These are phyloP conservation scores for Solanum microdontum DNA, from an alignment of 257 asterid genomes.

Conservation along the genomic window DNA sequence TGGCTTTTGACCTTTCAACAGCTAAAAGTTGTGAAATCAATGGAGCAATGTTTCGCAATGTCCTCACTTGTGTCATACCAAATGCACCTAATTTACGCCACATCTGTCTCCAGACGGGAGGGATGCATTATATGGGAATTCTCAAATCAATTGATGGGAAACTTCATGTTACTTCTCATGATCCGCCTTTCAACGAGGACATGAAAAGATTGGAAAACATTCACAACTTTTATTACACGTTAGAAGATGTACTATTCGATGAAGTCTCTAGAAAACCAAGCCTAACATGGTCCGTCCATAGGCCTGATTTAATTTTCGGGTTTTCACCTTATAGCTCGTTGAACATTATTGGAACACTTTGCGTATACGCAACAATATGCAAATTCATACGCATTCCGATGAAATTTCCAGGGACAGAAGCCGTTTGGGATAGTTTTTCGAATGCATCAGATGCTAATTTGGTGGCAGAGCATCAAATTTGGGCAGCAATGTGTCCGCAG, in stretches of 20 bases:
- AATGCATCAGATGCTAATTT: slow-evolving; percentile 82
- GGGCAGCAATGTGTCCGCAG: slow-evolving; percentile 77
- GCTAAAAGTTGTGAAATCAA: slow-evolving; percentile 55
- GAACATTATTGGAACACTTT: slow-evolving; percentile 68
- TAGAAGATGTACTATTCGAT: slow-evolving; percentile 58
- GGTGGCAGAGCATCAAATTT: slow-evolving; percentile 87
- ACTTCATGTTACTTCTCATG: slow-evolving; percentile 20
- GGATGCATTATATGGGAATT: slow-evolving; percentile 52
- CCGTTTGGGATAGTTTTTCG: slow-evolving; percentile 62
- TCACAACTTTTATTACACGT: slow-evolving; percentile 48
- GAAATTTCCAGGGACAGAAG: slow-evolving; percentile 65
- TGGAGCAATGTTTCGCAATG: slow-evolving; percentile 59
- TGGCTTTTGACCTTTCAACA: slow-evolving; percentile 47
- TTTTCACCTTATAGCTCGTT: slow-evolving; percentile 69
- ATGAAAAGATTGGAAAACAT: slow-evolving; percentile 43
- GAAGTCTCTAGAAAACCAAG: slow-evolving; percentile 58
- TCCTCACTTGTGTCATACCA: slow-evolving; percentile 44
- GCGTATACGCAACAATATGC: slow-evolving; percentile 76
- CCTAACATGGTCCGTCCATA: slow-evolving; percentile 75
- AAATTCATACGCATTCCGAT: slow-evolving; percentile 42
- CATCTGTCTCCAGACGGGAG: slow-evolving; percentile 67
- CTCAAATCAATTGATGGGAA: slow-evolving; percentile 35
- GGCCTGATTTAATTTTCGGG: slow-evolving; percentile 69
- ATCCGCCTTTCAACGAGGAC: slow-evolving; percentile 67
- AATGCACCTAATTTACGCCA: slow-evolving; percentile 61